Evolutionary conservation across 305 asterid species (phyloP).

Genomic region (Lippia alba): DNA sequence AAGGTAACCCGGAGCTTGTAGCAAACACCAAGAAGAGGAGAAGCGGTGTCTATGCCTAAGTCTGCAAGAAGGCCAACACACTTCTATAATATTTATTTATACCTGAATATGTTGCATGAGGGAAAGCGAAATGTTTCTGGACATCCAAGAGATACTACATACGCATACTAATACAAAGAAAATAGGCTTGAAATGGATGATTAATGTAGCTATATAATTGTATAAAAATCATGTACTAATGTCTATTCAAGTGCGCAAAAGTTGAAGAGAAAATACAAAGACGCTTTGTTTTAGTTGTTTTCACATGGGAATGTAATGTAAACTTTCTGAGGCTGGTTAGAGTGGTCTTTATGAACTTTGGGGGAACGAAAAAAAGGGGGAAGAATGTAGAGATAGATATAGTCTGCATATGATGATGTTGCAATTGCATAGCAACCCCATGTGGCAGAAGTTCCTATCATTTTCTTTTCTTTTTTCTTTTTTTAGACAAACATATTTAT

Average conservation of each 20-base stretch:
- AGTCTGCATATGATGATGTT: conserved; percentile 2
- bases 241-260: conserved; percentile 20
- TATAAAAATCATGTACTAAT: conserved; percentile 22
- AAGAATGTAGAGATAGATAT: conserved; percentile 19
- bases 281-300: conserved; percentile 17
- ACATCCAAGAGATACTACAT: conserved; percentile 30
- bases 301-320: conserved; percentile 18
- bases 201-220: conserved; percentile 27
- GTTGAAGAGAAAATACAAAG: conserved; percentile 29
- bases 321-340: conserved; percentile 30
- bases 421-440: background rate
- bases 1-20: conserved; percentile 80
- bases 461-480: conserved; percentile 4
- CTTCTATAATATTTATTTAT: conserved; percentile 12
- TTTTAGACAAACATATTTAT: background rate
- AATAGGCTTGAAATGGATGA: conserved; percentile 33
- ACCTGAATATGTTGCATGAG: conserved; percentile 29
- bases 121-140: conserved; percentile 31
- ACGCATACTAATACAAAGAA: conserved; percentile 8
- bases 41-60: conserved; percentile 53
- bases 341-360: conserved; percentile 28
- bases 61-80: conserved; percentile 19
- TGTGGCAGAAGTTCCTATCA: background rate
- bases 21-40: conserved; percentile 75
- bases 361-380: background rate